These are phyloP conservation scores for Patellifolia procumbens DNA, from an alignment of 179 eudicot species.

Conservation along the genomic window DNA sequence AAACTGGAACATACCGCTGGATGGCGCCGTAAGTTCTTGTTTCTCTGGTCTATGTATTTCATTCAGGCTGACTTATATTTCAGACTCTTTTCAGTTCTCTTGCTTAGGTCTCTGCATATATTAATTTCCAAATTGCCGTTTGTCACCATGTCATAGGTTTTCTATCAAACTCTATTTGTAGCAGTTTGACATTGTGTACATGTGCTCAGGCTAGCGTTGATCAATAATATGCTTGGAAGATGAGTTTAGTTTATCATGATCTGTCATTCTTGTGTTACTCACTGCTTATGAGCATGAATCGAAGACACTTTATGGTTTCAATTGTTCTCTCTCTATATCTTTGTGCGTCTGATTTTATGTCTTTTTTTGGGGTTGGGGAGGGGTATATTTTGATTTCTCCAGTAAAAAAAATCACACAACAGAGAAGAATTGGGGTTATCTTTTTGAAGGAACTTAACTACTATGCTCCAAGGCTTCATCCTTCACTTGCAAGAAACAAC, in stretches of 20 bases:
- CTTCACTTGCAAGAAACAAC: neutral
- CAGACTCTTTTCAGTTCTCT: neutral
- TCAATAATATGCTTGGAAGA: neutral
- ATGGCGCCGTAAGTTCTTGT: conserved; percentile 86
- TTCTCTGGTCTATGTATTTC: conserved; percentile 4
- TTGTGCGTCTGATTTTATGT: too few species aligned
- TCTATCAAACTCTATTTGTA: neutral
- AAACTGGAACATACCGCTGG: conserved; percentile 96
- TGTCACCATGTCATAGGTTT: neutral
- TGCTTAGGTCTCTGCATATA: neutral
- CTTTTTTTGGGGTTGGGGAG: too few species aligned
- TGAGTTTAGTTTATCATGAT: neutral
- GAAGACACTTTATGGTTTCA: neutral
- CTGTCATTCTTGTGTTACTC: neutral
- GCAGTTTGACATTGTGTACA: neutral
- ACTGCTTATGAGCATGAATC: neutral
- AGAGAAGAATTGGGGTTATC: neutral
- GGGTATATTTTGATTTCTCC: too few species aligned
- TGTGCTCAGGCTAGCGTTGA: neutral
- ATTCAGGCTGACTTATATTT: neutral
- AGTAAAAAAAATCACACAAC: neutral
- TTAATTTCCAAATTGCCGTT: neutral
- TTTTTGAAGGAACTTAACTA: neutral
- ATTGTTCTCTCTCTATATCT: too few species aligned
- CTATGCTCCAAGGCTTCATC: neutral